A percentile compares a stretch with the other conserved stretches of the same genome.
phyloP scores from a whole-genome alignment of 2,329 filamentous ascomycete genomes.

The Coniochaeta sp. region DNA sequence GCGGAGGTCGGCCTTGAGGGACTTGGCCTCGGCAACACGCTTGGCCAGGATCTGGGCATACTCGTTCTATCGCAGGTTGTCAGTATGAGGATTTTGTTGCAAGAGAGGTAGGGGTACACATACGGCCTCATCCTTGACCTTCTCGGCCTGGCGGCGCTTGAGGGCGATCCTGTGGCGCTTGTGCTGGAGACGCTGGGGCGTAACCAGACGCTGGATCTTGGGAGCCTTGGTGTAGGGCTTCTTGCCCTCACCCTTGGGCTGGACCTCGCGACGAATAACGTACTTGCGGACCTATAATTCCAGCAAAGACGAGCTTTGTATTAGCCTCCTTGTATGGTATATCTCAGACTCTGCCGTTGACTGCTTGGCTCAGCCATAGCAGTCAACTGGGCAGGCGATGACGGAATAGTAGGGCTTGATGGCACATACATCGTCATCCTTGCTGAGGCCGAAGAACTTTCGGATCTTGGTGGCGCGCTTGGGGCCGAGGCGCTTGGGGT shows the following conservation, averaged over 20 bases:
- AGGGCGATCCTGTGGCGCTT: constrained; percentile 97
- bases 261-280: constrained; percentile 97
- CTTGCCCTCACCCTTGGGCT: constrained; percentile 96
- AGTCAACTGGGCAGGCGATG: constrained; percentile 62
- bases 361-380: constrained; percentile 31
- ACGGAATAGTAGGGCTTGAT: constrained; percentile 45
- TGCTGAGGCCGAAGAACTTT: constrained; percentile 99
- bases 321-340: constrained; percentile 21
- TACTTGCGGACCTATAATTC: constrained; percentile 86
- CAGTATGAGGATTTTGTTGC: constrained; percentile 17
- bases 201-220: constrained; percentile 99
- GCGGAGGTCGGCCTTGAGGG: constrained; percentile 85
- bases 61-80: constrained; percentile 65
- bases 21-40: constrained; percentile 95
- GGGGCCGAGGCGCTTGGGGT: constrained; percentile 98
- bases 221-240: constrained; percentile 99
- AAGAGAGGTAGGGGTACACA: neutral
- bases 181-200: constrained; percentile 99
- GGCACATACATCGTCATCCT: constrained; percentile 99
- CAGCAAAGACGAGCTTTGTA: constrained; percentile 30
- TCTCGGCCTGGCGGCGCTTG: constrained; percentile 96
- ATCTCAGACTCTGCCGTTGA: constrained; percentile 54
- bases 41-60: constrained; percentile 94
- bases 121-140: constrained; percentile 98
- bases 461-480: constrained; percentile 99